phyloP scores from a whole-genome alignment of 2,329 filamentous ascomycete species.

The Colletotrichum sp. region DNA sequence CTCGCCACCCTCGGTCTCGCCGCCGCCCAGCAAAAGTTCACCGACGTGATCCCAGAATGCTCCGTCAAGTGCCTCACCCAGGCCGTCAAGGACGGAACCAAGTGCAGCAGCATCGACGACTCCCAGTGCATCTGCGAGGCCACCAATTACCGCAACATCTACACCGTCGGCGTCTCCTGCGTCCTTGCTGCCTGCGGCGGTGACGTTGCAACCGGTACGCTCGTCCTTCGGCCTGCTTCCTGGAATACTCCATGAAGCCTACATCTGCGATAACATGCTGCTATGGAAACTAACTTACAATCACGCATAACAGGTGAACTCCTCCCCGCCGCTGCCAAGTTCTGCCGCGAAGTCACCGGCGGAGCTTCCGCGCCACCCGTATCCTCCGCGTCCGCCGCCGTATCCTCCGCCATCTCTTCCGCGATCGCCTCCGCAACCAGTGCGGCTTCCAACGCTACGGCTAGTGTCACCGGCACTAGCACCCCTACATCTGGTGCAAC shows the following conservation, averaged over 20 bases:
- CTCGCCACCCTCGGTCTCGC: constrained; percentile 15
- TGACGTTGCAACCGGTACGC: constrained; percentile 27
- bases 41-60: constrained; percentile 26
- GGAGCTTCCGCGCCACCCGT: constrained; percentile 1
- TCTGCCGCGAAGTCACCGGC: constrained; percentile 22
- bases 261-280: background rate
- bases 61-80: constrained; percentile 24
- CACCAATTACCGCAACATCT: constrained; percentile 38
- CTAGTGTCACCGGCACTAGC: background rate
- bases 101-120: constrained; percentile 24
- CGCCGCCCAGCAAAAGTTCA: constrained; percentile 18
- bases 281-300: background rate
- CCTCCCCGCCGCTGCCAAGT: constrained; percentile 25
- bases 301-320: constrained; percentile 20
- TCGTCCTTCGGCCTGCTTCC: background rate
- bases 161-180: constrained; percentile 42
- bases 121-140: constrained; percentile 25
- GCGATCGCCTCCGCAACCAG: background rate
- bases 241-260: background rate
- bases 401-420: background rate
- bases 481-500: background rate
- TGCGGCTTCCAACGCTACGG: background rate
- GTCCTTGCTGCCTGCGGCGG: constrained; percentile 48
- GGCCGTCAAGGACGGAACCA: constrained; percentile 22
- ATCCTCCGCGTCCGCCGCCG: background rate